These are phyloP conservation scores for Pleurostoma richardsiae DNA, from an alignment of 2,329 filamentous ascomycete species.

Conservation along the genomic window DNA sequence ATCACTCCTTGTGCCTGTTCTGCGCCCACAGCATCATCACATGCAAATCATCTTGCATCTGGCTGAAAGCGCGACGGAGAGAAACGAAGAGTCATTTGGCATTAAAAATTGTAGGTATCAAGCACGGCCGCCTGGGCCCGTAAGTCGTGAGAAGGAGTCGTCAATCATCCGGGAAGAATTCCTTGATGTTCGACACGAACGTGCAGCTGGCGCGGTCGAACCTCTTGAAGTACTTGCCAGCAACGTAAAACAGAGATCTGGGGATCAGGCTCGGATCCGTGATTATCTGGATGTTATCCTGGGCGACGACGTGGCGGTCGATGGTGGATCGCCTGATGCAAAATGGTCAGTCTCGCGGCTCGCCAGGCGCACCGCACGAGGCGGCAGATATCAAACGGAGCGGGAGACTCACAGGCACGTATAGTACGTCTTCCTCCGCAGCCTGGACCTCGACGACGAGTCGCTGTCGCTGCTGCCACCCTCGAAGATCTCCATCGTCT, in stretches of 20 bases:
- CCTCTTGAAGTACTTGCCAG: conserved; percentile 83
- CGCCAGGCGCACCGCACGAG: conserved; percentile 3
- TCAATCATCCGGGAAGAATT: conserved; percentile 83
- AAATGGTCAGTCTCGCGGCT: conserved; percentile 11
- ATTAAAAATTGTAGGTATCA: too few species aligned
- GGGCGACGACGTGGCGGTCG: conserved; percentile 66
- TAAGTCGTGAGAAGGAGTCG: too few species aligned
- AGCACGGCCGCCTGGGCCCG: too few species aligned
- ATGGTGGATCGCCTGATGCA: background rate
- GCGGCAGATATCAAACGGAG: conserved; percentile 4
- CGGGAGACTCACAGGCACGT: conserved; percentile 69
- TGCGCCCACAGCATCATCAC: too few species aligned
- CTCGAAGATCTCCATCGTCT: conserved; percentile 36
- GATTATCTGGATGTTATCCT: conserved; percentile 74
- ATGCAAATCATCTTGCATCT: too few species aligned
- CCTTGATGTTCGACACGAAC: conserved; percentile 77
- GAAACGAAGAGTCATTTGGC: too few species aligned
- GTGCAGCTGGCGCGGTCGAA: conserved; percentile 62
- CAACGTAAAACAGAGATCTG: conserved; percentile 57
- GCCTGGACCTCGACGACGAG: conserved; percentile 39
- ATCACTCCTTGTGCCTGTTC: too few species aligned
- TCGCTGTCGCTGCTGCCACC: conserved; percentile 57
- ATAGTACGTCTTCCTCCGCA: conserved; percentile 70
- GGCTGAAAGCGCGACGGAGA: too few species aligned
- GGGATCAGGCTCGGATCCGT: conserved; percentile 40